Evolutionary conservation across 148 eudicot species (phyloP), one percentile per base, ranked within the genome.

Genomic region (Rhododendron henanense): DNA sequence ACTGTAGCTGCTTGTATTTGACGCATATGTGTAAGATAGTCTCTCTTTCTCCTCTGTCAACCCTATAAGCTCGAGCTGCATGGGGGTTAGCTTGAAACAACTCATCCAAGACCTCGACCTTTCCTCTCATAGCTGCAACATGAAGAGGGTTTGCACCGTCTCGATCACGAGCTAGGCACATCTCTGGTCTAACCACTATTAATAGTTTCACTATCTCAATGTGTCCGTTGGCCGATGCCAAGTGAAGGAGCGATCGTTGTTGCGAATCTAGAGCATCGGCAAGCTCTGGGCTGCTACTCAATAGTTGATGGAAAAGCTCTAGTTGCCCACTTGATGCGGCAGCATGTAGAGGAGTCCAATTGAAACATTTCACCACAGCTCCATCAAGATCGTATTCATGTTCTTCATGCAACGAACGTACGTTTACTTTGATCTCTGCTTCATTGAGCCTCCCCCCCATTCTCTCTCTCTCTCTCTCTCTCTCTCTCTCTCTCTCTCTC

Each of bases 111-210:
- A 87, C 93, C 9, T 86, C 44, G 55, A 86, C 44, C 8, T 83
- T 83, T 23, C 91, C 89, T 13, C 21, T 80, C 14, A 87, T 83
- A 41, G 87, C 92, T 0, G 92, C 92, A 11, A 89, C 50, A 81
- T 92, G 92, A 73, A 88, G 47, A 0, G 92, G 92, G 87, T 89
- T 92, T 79, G 48, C 82, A 6, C 92, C 92, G 15, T 88, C 75
- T 21, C 39, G 21, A 65, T 92, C 92, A 13, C 85, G 81, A 13
- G 83, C 85, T 15, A 89, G 81, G 59, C 92, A 89, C 90, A 86
- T 88, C 73, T 84, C 76, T 0, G 87, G 85, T 61, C 59, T 85
- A 18, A 45, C 79, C 1, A 10, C 4, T 6, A 78, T 16, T 74
- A 90, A 76, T 8, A 11, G 7, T 59, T 53, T 78, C 4, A 87